Conservation (phyloP, 164 flowering plant species). For the Tetracentron sinense region DNA sequence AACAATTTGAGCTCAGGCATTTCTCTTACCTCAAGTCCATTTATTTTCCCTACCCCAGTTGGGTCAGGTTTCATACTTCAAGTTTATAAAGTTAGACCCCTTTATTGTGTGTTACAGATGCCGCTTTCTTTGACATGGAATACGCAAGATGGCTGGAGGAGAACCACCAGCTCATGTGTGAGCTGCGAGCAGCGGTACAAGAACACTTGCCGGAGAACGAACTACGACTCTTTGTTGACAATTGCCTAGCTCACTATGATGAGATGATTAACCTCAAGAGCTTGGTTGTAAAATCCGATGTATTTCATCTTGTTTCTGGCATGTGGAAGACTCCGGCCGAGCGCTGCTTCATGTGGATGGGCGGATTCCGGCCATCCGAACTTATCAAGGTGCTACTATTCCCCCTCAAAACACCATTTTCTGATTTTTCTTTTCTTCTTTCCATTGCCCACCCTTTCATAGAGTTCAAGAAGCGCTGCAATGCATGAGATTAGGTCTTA, state of each 20-base stretch:
- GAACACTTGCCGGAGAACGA: slow-evolving; percentile 89
- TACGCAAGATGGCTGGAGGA: slow-evolving; percentile 93
- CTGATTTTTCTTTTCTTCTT: background rate
- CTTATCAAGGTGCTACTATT: slow-evolving; percentile 68
- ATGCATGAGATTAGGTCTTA: too few species aligned
- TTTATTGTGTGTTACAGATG: slow-evolving; percentile 35
- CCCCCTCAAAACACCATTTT: background rate
- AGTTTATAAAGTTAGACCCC: background rate
- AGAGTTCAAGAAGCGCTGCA: too few species aligned
- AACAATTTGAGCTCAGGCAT: slow-evolving; percentile 61
- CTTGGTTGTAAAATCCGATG: slow-evolving; percentile 70
- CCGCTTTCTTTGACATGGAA: slow-evolving; percentile 86
- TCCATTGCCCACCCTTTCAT: background rate
- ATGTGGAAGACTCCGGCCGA: slow-evolving; percentile 98
- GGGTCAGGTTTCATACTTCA: background rate
- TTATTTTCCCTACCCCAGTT: too few species aligned
- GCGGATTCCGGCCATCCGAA: slow-evolving; percentile 96
- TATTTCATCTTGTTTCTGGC: slow-evolving; percentile 89
- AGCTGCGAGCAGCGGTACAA: slow-evolving; percentile 82
- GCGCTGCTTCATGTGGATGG: slow-evolving; percentile 97
- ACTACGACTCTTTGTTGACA: slow-evolving; percentile 70
- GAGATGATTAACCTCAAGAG: slow-evolving; percentile 66
- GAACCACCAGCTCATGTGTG: slow-evolving; percentile 81
- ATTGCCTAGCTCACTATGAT: slow-evolving; percentile 71
- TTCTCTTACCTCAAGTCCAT: background rate